Base-by-base conservation (phyloP, 129 eudicot genomes). In the Apium graveolens region DNA sequence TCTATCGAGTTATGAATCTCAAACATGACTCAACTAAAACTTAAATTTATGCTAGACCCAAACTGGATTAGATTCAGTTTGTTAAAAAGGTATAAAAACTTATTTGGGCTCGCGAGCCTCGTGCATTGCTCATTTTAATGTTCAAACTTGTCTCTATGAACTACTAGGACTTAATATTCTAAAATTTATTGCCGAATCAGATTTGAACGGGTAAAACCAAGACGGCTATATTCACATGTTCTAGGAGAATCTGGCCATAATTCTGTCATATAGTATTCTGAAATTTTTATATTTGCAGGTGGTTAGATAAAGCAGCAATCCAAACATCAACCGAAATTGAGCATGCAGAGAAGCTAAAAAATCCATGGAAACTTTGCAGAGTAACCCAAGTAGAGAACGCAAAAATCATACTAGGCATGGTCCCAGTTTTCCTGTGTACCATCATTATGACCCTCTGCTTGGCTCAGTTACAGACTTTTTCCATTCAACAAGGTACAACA, bases 341-440 rank as follows among this genome's bases (percentile, higher is more conserved):
- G 14, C 17, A 41, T 20, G 31, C 79, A 44, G 32, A 32, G 2
- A 78, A 75, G 65, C 46, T 78, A 24, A 73, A 80, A 80, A 89
- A 41, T 76, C 86, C 95, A 45, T 89, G 95, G 95, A 92, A 92
- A 80, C 91, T 86, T 80, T 92, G 97, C 84, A 85, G 83, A 3
- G 95, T 92, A 24, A 92, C 95, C 7, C 97, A 92, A 89, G 95
- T 92, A 11, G 97, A 92, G 80, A 88, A 92, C 68, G 92, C 92
- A 5, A 92, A 92, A 77, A 85, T 88, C 72, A 17, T 92, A 34
- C 80, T 92, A 45, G 81, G 87, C 57, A 84, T 92, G 89, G 17
- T 88, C 48, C 95, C 95, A 43, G 46, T 92, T 45, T 89, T 92
- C 81, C 43, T 82, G 10, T 89, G 95, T 80, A 85, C 89, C 76